phyloP scores from a whole-genome alignment of 306 rosid species.

The Quercus alba region DNA sequence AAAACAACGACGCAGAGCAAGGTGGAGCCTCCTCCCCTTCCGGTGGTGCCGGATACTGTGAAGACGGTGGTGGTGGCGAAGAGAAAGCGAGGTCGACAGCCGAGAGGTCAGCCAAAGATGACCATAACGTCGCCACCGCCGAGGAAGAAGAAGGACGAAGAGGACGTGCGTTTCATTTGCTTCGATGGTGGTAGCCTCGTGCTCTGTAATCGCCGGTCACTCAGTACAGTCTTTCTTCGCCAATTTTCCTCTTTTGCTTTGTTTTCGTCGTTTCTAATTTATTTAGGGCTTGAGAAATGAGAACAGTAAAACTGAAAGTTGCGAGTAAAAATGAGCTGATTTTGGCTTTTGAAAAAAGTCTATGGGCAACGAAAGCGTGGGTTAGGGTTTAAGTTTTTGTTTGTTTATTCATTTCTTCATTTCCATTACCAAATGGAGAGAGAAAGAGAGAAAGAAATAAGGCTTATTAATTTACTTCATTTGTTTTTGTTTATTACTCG shows the following conservation, averaged over 20 bases:
- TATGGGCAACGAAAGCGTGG: too few species aligned
- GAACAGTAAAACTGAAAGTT: not conserved
- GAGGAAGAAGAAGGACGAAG: slow-evolving; percentile 58
- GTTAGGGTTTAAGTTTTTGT: not conserved
- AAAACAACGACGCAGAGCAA: not conserved
- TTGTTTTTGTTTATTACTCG: slow-evolving; percentile 13
- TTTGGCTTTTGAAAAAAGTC: too few species aligned
- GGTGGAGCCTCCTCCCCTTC: too few species aligned
- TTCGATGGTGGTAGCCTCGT: slow-evolving; percentile 97
- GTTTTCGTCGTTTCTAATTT: not conserved
- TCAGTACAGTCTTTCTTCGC: slow-evolving; percentile 28
- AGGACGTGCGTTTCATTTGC: slow-evolving; percentile 94
- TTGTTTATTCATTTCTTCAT: not conserved
- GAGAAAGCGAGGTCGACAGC: slow-evolving; percentile 80
- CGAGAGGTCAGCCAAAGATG: slow-evolving; percentile 36
- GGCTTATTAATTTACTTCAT: not conserved
- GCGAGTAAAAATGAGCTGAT: too few species aligned
- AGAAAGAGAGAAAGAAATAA: not conserved
- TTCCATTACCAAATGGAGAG: not conserved
- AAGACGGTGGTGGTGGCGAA: slow-evolving; percentile 30
- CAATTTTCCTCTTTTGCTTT: not conserved
- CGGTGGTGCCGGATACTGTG: too few species aligned
- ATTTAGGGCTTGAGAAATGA: not conserved
- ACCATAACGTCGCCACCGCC: slow-evolving; percentile 31
- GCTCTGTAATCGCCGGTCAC: slow-evolving; percentile 99